phyloP scores from a whole-genome alignment of 2,329 filamentous ascomycete species.

The Arthrocladium fulminans region DNA sequence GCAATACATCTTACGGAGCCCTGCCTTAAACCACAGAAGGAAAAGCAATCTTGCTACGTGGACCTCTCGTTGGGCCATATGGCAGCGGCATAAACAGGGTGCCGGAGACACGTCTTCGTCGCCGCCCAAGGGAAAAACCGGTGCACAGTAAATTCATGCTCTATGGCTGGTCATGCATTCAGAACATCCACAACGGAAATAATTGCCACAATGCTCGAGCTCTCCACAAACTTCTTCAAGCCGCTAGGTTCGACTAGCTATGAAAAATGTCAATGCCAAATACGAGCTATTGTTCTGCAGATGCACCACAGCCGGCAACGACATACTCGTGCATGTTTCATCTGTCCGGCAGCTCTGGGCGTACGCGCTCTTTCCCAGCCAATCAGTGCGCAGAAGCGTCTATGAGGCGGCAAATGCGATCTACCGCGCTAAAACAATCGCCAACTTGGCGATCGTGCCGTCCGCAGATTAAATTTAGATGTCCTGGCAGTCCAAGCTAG shows the following conservation, averaged over 20 bases:
- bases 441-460: not conserved
- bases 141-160: no score
- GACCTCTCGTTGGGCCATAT: not conserved
- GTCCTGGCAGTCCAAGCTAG: not conserved
- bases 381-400: not conserved
- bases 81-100: no score
- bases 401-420: not conserved
- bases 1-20: constrained; percentile 43
- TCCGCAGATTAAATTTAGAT: not conserved
- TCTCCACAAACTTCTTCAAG: no score
- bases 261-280: not conserved
- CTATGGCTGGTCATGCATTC: no score
- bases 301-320: not conserved
- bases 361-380: not conserved
- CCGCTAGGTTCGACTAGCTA: no score
- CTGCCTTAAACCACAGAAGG: constrained; percentile 12
- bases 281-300: not conserved
- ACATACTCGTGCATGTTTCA: not conserved
- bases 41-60: not conserved
- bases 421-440: not conserved
- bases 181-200: no score
- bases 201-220: no score
- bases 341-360: not conserved
- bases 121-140: no score
- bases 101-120: no score